Evolutionary conservation across 306 rosid genomes (phyloP), one percentile per base, ranked within the genome.

Genomic region (Alnus glutinosa): DNA sequence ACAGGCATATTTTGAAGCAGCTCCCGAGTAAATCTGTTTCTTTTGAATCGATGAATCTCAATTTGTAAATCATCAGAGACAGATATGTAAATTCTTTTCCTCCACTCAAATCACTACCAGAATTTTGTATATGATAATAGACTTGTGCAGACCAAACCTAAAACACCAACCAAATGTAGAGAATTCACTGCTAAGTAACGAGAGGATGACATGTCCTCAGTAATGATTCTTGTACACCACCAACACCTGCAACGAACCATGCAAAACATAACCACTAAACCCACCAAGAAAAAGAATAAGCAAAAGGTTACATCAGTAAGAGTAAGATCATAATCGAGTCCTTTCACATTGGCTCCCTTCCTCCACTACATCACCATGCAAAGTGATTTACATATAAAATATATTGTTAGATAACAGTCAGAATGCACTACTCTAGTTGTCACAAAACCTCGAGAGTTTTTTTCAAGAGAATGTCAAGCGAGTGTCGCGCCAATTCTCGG

Each of bases 261-360:
- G 55, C 55, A 50, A 50, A 50, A 12, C 55, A 50, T 14, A 50
- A 12, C 54, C 9, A 11, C 55, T 12, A 1, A 50, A 50, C 55
- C 55, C 55, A 50, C 13, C 55, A 50, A 50, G 16, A 50, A 50
- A 50, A 50, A 50, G 4, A 12, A 0, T 2, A 1, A 12, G 55
- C 16, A 50, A 0, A 50, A 10, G 2, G 4, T 4, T 4, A 2
- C 55, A 50, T 12, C 55, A 50, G 5, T 50, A 10, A 2, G 55
- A 50, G 5, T 50, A 10, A 2, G 55, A 50, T 50, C 16, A 50
- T 14, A 50, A 50, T 50, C 55, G 4, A 12, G 55, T 14, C 55
- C 55, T 50, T 63, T 39, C 4, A 74, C 67, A 5, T 80, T 74
- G 58, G 75, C 79, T 19, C 83, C 83, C n/a, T 37, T 64, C 74